These are phyloP conservation scores for Tetrapisispora phaffii DNA, from an alignment of 805 yeast genomes.

Conservation along the genomic window DNA sequence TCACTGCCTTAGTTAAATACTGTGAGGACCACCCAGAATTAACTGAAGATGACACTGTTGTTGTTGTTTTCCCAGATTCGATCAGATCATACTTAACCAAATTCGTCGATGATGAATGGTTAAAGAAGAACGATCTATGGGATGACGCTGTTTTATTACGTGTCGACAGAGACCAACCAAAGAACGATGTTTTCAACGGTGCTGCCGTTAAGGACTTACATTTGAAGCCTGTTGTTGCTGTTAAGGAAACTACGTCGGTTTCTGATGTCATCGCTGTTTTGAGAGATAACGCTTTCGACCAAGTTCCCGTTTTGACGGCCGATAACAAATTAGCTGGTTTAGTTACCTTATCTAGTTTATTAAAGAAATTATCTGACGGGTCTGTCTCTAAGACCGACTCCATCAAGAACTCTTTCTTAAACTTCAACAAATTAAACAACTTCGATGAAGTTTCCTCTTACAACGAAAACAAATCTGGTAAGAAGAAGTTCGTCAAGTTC, in stretches of 20 bases:
- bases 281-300: conserved; percentile 73
- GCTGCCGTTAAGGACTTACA: conserved; percentile 60
- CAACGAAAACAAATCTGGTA: conserved; percentile 50
- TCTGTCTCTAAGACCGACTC: conserved; percentile 46
- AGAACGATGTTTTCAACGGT: conserved; percentile 36
- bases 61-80: conserved; percentile 78
- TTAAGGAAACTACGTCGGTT: conserved; percentile 48
- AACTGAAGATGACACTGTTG: conserved; percentile 64
- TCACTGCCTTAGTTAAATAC: conserved; percentile 66
- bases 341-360: conserved; percentile 62
- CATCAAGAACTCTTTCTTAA: conserved; percentile 44
- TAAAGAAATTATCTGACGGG: conserved; percentile 57
- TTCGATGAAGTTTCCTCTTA: conserved; percentile 49
- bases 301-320: conserved; percentile 59
- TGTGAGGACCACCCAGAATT: conserved; percentile 50
- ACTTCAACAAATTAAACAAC: conserved; percentile 63
- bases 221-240: conserved; percentile 73
- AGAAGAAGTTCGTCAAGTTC: conserved; percentile 58
- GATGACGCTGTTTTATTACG: conserved; percentile 39
- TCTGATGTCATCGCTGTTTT: conserved; percentile 58
- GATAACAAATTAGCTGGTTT: conserved; percentile 62
- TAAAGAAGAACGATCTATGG: conserved; percentile 66
- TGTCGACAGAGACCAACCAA: conserved; percentile 18
- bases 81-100: conserved; percentile 79
- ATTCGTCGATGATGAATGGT: conserved; percentile 88